A percentile compares a stretch with the other conserved stretches of the same genome.
Conservation (phyloP, 495 filamentous ascomycete genomes). For the Physcia stellaris region DNA sequence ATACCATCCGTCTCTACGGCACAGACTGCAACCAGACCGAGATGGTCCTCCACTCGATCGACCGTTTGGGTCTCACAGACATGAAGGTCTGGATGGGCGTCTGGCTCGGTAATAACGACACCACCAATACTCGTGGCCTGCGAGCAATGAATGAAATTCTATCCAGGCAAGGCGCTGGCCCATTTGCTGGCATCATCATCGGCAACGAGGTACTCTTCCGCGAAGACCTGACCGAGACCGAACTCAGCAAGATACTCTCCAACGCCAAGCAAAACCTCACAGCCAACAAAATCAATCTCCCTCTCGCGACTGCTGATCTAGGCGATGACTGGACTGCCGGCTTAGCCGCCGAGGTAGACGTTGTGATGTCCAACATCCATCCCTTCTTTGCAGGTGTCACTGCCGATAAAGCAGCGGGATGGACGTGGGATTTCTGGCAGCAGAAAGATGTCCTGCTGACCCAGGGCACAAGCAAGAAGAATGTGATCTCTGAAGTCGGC, state of each 20-base stretch:
- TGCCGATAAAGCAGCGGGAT: constrained; percentile 53
- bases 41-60: constrained; percentile 78
- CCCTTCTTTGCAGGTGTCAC: constrained; percentile 85
- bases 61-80: constrained; percentile 53
- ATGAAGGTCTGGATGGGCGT: constrained; percentile 95
- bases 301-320: constrained; percentile 80
- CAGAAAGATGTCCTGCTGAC: constrained; percentile 46
- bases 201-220: constrained; percentile 92
- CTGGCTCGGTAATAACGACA: constrained; percentile 76
- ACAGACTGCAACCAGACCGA: constrained; percentile 97
- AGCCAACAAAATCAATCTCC: constrained; percentile 46
- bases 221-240: constrained; percentile 48
- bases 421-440: constrained; percentile 79
- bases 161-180: constrained; percentile 44
- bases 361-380: constrained; percentile 94
- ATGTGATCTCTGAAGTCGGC: constrained; percentile 78
- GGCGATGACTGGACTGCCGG: constrained; percentile 71
- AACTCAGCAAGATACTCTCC: constrained; percentile 51
- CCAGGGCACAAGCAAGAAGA: constrained; percentile 39
- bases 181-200: constrained; percentile 76
- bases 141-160: constrained; percentile 69
- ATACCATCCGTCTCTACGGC: constrained; percentile 80
- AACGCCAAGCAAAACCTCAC: constrained; percentile 62
- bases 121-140: constrained; percentile 73
- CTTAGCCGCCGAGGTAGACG: constrained; percentile 57